Evolutionary conservation across 768 basidiomycete species (phyloP).

Genomic region (Leccinum imitatum): DNA sequence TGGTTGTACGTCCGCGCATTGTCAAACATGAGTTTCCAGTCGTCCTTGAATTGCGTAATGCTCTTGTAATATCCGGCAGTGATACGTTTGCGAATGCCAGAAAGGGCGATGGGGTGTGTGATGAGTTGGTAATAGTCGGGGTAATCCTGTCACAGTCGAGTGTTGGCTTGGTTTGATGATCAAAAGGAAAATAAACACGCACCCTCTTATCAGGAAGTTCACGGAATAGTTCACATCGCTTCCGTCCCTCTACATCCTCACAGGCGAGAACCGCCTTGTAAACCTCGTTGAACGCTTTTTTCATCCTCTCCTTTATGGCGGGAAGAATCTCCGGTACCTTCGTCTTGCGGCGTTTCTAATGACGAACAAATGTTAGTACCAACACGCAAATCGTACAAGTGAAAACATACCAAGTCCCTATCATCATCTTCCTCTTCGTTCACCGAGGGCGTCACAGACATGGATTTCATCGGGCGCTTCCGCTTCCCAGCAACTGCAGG

Average conservation of each 20-base stretch:
- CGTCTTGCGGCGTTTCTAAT: constrained; percentile 84
- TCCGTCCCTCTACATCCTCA: constrained; percentile 71
- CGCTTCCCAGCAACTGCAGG: constrained; percentile 56
- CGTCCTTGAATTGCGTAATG: constrained; percentile 67
- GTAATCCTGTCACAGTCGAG: constrained; percentile 57
- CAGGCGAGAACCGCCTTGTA: constrained; percentile 71
- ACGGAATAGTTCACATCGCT: constrained; percentile 84
- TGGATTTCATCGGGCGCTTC: constrained; percentile 70
- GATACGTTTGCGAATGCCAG: constrained; percentile 78
- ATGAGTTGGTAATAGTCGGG: constrained; percentile 94
- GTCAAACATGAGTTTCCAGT: constrained; percentile 90
- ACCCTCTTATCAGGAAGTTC: constrained; percentile 82
- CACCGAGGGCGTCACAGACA: constrained; percentile 75
- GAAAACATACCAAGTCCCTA: constrained; percentile 57
- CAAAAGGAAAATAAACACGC: constrained; percentile 19
- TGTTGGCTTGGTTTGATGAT: constrained; percentile 11
- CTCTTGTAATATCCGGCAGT: constrained; percentile 69
- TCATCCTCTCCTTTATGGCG: constrained; percentile 71
- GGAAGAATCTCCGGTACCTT: constrained; percentile 59
- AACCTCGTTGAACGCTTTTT: constrained; percentile 77
- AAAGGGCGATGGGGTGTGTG: constrained; percentile 81
- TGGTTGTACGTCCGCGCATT: constrained; percentile 94
- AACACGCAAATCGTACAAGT: background rate
- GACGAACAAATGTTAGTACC: constrained; percentile 2
- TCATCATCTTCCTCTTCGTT: constrained; percentile 79